Conservation (phyloP, 768 basidiomycete species). For the Termitomyces sp. region DNA sequence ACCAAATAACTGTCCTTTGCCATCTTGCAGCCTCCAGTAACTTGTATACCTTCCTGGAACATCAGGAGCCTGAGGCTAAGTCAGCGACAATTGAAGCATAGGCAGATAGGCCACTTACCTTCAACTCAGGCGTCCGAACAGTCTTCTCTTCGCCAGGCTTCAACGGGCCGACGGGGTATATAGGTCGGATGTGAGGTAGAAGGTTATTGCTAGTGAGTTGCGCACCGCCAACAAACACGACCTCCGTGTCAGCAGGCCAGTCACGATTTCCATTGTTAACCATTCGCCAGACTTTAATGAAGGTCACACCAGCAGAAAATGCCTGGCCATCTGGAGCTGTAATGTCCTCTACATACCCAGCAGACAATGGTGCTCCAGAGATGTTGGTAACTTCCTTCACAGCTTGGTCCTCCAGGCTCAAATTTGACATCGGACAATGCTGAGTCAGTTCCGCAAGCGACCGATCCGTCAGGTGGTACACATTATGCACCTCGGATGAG, state of each 20-base stretch:
- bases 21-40: constrained; percentile 70
- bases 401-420: constrained; percentile 3
- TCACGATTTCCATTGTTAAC: constrained; percentile 53
- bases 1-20: constrained; percentile 56
- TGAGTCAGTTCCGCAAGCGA: constrained; percentile 23
- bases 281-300: constrained; percentile 80
- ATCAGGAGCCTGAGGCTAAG: constrained; percentile 56
- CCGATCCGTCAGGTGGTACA: constrained; percentile 10
- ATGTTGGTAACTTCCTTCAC: not conserved
- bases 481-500: constrained; percentile 1
- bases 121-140: constrained; percentile 69
- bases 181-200: not conserved
- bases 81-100: not conserved
- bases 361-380: constrained; percentile 28
- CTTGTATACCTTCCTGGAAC: constrained; percentile 64
- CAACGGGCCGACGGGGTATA: constrained; percentile 42
- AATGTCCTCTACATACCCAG: constrained; percentile 57
- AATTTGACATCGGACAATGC: constrained; percentile 5
- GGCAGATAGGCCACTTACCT: constrained; percentile 32
- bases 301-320: constrained; percentile 81
- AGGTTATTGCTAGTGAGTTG: constrained; percentile 34
- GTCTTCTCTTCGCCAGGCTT: constrained; percentile 54
- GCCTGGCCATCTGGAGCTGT: constrained; percentile 71
- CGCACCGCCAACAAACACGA: constrained; percentile 70
- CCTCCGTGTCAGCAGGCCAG: constrained; percentile 66